These are phyloP conservation scores for Ophiostoma angusticollis DNA, from an alignment of 2,329 filamentous ascomycete species.

Conservation along the genomic window DNA sequence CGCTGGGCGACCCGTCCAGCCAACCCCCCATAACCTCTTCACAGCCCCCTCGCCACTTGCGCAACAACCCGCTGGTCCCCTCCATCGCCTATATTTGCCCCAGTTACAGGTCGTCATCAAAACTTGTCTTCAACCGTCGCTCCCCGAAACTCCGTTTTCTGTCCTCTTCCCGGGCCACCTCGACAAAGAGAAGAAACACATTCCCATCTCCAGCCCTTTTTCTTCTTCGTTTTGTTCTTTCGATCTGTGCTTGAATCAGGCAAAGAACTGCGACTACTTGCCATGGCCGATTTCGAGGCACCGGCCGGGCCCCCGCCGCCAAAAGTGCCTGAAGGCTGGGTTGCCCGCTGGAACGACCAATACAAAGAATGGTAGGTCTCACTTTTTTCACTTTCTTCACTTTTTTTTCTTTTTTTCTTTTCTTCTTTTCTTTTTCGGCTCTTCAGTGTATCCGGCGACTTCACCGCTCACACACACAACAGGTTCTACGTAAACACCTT, in stretches of 20 bases:
- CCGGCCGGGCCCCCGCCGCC: slow-evolving; percentile 44
- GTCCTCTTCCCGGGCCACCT: too few relatives aligned
- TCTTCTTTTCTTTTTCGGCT: too few relatives aligned
- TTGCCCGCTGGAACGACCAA: slow-evolving; percentile 72
- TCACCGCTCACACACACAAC: background rate
- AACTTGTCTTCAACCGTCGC: background rate
- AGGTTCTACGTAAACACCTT: slow-evolving; percentile 87
- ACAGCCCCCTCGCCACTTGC: background rate
- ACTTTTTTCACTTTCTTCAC: background rate
- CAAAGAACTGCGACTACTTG: too few relatives aligned
- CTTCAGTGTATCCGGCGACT: background rate
- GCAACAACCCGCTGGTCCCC: background rate
- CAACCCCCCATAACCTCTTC: too few relatives aligned
- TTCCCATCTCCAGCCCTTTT: background rate
- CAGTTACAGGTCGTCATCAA: too few relatives aligned
- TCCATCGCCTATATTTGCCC: background rate
- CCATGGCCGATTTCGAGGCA: slow-evolving; percentile 40
- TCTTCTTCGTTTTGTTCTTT: too few relatives aligned
- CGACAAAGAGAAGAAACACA: too few relatives aligned
- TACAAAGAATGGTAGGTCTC: slow-evolving; percentile 59
- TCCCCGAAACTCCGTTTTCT: background rate
- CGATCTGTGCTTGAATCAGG: too few relatives aligned
- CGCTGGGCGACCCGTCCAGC: too few relatives aligned
- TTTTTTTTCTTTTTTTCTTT: slow-evolving; percentile 1
- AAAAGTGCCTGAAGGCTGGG: slow-evolving; percentile 66